Evolutionary conservation across 331 rosid species (phyloP).

Genomic region (Spiraea crenata): DNA sequence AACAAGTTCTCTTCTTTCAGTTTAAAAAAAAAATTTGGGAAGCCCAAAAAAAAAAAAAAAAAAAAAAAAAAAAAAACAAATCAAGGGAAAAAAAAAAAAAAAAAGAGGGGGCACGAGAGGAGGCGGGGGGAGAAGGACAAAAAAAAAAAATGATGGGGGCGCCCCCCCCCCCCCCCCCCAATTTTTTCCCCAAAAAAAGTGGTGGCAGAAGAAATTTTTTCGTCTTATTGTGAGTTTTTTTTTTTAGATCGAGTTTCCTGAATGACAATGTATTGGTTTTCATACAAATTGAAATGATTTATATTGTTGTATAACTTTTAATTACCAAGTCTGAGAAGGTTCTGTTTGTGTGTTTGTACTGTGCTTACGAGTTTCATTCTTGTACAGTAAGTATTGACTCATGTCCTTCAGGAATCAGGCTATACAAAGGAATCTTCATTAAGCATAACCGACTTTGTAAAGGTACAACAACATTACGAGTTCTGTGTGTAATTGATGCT

Average conservation of each 20-base stretch:
- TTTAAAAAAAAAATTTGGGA: too few relatives aligned
- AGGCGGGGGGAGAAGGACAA: too few relatives aligned
- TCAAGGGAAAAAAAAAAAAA: too few relatives aligned
- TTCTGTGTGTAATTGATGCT: neutral
- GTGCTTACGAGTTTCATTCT: neutral
- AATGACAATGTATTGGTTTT: neutral
- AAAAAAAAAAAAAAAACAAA: too few relatives aligned
- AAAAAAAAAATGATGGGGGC: too few relatives aligned
- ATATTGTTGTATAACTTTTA: neutral
- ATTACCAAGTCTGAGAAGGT: neutral
- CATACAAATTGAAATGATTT: neutral
- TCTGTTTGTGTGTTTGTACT: neutral
- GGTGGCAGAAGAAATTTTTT: too few relatives aligned
- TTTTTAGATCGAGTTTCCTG: neutral
- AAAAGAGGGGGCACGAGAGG: too few relatives aligned
- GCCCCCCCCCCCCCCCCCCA: too few relatives aligned
- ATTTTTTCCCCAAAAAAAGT: too few relatives aligned
- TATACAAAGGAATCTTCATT: conserved; percentile 55
- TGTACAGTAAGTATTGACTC: conserved; percentile 60
- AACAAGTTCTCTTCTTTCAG: too few relatives aligned
- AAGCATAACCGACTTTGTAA: conserved; percentile 62
- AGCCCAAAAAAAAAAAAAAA: too few relatives aligned
- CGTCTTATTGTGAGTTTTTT: too few relatives aligned
- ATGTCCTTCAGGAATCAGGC: conserved; percentile 75
- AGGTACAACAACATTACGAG: conserved; percentile 39